A percentile compares a stretch with the other conserved stretches of the same genome.
phyloP scores from a whole-genome alignment of 495 filamentous ascomycete genomes.

The Xylaria palmicola region DNA sequence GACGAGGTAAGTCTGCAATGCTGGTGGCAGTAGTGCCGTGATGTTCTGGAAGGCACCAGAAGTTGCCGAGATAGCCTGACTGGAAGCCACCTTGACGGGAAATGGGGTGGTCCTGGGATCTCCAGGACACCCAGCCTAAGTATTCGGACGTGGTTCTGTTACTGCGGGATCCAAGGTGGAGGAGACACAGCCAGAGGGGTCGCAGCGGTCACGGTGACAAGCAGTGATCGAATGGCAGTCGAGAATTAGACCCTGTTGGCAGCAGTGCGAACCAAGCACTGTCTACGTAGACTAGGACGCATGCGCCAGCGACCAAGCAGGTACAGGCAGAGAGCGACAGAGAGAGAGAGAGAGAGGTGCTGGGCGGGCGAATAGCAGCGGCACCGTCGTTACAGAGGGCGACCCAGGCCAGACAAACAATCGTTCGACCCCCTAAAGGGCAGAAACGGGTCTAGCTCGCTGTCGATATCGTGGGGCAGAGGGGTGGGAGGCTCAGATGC shows the following conservation, averaged over 20 bases:
- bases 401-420: not conserved
- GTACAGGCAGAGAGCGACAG: not conserved
- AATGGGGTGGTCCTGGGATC: conserved; percentile 17
- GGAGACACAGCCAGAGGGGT: conserved; percentile 17
- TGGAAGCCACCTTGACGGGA: conserved; percentile 56
- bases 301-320: not conserved
- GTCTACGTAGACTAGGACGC: not conserved
- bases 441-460: conserved; percentile 1
- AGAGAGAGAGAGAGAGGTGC: not conserved
- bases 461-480: conserved; percentile 16
- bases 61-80: conserved; percentile 46
- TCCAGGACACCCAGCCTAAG: conserved; percentile 16
- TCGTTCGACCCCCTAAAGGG: not conserved
- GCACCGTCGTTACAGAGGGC: not conserved
- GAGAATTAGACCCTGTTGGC: not conserved
- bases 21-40: conserved; percentile 40
- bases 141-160: conserved; percentile 4
- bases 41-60: conserved; percentile 51
- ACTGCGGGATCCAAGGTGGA: conserved; percentile 15
- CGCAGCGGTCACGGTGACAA: conserved; percentile 15
- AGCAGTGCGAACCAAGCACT: conserved; percentile 9
- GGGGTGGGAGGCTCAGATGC: not conserved
- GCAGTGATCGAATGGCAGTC: conserved; percentile 4
- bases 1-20: conserved; percentile 49
- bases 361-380: conserved; percentile 5